A percentile compares a stretch with the other conserved stretches of the same genome.
Conservation (phyloP, 208 protist genomes). For the Angomonas ambiguus region DNA sequence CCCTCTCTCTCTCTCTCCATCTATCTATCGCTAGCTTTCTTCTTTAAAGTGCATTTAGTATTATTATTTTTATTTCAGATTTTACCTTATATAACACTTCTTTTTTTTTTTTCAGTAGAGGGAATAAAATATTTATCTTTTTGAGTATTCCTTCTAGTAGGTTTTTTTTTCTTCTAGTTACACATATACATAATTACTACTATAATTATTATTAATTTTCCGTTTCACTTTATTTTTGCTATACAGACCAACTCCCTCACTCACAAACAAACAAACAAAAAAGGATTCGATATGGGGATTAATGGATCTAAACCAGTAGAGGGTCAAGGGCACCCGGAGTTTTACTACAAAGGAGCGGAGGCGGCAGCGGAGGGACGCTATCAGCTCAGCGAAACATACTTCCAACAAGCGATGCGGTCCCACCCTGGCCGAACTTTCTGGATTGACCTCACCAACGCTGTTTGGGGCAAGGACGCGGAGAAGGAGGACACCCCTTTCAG, state of each 20-base stretch:
- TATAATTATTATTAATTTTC: conserved; percentile 6
- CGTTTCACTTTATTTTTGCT: no score
- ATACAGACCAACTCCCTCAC: no score
- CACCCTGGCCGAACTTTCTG: conserved; percentile 35
- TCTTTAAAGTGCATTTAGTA: conserved; percentile 7
- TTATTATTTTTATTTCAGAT: no score
- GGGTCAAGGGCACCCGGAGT: conserved; percentile 20
- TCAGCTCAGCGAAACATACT: conserved; percentile 33
- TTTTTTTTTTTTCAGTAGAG: no score
- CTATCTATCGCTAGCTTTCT: background rate
- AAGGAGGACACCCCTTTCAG: background rate
- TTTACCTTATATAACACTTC: no score
- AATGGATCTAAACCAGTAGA: background rate
- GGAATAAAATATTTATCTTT: no score
- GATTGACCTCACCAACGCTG: conserved; percentile 15
- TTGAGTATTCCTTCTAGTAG: background rate
- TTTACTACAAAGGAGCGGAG: conserved; percentile 28
- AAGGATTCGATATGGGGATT: background rate
- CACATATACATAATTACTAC: conserved; percentile 5
- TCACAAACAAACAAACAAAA: no score
- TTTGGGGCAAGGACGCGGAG: background rate
- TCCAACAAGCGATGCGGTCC: conserved; percentile 33
- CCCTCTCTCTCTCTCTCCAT: background rate
- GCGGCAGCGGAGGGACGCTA: conserved; percentile 28
- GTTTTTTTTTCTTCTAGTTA: conserved; percentile 10